Conservation (phyloP, 352 stramenopile species). For the Phytophthora lateralis region DNA sequence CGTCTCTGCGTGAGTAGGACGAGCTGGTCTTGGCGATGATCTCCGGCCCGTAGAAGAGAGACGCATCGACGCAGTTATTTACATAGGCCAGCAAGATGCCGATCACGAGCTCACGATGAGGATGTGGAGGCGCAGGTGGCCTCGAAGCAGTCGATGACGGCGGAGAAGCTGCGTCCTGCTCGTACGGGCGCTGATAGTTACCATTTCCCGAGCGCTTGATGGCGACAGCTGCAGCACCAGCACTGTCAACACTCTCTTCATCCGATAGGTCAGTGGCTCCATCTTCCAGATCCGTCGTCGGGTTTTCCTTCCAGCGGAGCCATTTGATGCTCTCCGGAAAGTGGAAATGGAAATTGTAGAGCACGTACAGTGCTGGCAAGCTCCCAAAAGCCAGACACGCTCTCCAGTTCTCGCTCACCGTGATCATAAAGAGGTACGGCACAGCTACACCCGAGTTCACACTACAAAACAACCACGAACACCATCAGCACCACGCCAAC, state of each 20-base stretch:
- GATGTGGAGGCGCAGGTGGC: conserved; percentile 13
- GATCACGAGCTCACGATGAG: conserved; percentile 71
- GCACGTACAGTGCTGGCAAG: conserved; percentile 74
- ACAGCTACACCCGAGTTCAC: conserved; percentile 79
- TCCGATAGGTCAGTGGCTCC: conserved; percentile 34
- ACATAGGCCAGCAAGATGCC: conserved; percentile 84
- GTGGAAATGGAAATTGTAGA: conserved; percentile 75
- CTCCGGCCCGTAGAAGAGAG: conserved; percentile 87
- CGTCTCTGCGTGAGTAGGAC: conserved; percentile 62
- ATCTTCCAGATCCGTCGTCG: conserved; percentile 53
- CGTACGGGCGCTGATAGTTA: conserved; percentile 19
- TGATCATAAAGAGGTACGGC: conserved; percentile 84
- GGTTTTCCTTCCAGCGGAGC: conserved; percentile 72
- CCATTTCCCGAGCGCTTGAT: conserved; percentile 29
- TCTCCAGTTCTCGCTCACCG: conserved; percentile 78
- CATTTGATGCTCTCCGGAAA: conserved; percentile 85
- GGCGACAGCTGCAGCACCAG: background rate
- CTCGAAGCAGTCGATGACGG: conserved; percentile 7
- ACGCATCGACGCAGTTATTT: conserved; percentile 89
- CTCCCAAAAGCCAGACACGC: conserved; percentile 74
- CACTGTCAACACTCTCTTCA: conserved; percentile 38
- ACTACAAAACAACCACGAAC: conserved; percentile 26
- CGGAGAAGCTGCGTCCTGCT: conserved; percentile 22
- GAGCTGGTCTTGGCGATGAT: conserved; percentile 78
- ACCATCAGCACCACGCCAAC: background rate